Conservation (phyloP, 345 rosid genomes). For the Litchi chinensis region DNA sequence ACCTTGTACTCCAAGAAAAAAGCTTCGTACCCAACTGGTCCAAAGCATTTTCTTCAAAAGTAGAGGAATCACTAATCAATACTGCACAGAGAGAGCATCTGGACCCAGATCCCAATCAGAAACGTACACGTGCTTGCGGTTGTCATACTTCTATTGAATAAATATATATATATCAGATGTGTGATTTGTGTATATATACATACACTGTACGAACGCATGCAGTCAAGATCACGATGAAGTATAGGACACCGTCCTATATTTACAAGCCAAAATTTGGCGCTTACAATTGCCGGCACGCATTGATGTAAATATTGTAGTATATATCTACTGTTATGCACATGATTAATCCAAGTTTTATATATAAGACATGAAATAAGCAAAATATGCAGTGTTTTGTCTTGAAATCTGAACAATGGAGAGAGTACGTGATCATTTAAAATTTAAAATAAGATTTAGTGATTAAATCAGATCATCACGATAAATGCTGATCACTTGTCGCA, state of each 20-base stretch:
- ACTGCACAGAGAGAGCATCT: neutral
- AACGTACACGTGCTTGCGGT: neutral
- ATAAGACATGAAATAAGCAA: neutral
- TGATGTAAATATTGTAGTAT: too few relatives aligned
- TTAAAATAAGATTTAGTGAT: too few relatives aligned
- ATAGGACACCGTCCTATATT: too few relatives aligned
- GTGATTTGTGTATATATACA: too few relatives aligned
- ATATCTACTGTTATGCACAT: too few relatives aligned
- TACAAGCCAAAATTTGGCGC: too few relatives aligned
- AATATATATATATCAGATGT: neutral
- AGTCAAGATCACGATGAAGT: too few relatives aligned
- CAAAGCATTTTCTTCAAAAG: slow-evolving; percentile 8
- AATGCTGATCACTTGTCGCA: too few relatives aligned
- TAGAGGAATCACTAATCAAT: slow-evolving; percentile 1
- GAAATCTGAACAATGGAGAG: neutral
- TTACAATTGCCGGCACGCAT: too few relatives aligned
- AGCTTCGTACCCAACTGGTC: neutral
- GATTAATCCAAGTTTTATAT: too few relatives aligned
- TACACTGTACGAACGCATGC: neutral
- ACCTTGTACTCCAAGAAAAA: neutral
- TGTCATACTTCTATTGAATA: neutral
- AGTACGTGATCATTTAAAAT: too few relatives aligned
- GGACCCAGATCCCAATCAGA: slow-evolving; percentile 7
- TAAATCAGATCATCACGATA: too few relatives aligned
- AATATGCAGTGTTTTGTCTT: neutral